Evolutionary conservation across 1,139 yeast species (phyloP).

Genomic region (Hanseniaspora gamundiae): DNA sequence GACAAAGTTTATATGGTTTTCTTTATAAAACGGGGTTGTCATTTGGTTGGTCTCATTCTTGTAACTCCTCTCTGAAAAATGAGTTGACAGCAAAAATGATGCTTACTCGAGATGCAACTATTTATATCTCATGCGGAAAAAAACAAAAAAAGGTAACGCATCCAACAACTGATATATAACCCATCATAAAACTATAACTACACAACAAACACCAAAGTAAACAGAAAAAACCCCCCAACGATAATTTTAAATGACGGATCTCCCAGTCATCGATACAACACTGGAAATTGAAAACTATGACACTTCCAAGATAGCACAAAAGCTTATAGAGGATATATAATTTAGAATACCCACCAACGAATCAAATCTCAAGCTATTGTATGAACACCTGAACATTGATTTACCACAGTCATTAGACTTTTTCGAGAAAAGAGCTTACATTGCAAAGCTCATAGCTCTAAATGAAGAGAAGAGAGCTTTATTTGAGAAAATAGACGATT

Average conservation of each 20-base stretch:
- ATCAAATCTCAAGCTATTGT: not conserved
- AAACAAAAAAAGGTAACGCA: too few relatives aligned
- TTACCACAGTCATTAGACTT: not conserved
- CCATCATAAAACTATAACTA: too few relatives aligned
- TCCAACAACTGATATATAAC: too few relatives aligned
- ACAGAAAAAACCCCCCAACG: not conserved
- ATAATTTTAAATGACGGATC: too few relatives aligned
- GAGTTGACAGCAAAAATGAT: not conserved
- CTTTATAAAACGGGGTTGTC: conserved; percentile 18
- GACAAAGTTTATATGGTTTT: conserved; percentile 43
- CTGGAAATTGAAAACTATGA: not conserved
- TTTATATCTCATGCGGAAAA: too few relatives aligned
- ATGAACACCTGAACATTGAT: not conserved
- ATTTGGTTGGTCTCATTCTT: not conserved
- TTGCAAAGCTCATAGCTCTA: not conserved
- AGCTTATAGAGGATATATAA: not conserved
- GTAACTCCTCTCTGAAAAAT: not conserved
- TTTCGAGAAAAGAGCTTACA: not conserved
- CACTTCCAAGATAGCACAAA: not conserved
- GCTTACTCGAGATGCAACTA: too few relatives aligned
- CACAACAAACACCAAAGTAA: not conserved
- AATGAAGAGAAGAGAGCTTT: not conserved
- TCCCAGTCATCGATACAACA: not conserved
- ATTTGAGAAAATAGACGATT: not conserved
- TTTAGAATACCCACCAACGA: not conserved